Conservation (phyloP, 768 basidiomycete genomes). For the Kwoniella dendrophila region DNA sequence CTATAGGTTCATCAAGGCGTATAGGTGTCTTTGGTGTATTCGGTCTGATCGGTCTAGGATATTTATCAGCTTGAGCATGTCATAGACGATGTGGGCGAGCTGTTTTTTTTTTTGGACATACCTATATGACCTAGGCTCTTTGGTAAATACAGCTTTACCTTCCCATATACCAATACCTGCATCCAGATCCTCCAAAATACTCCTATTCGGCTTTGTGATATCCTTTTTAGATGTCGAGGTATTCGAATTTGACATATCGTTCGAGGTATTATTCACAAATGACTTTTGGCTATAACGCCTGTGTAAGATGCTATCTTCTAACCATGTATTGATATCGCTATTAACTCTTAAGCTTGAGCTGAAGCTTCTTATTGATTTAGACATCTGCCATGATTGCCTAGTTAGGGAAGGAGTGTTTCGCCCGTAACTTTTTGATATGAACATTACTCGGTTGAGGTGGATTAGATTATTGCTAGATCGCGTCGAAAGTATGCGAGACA, state of each 20-base stretch:
- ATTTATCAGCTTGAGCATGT: neutral
- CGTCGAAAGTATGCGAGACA: neutral
- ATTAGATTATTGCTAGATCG: neutral
- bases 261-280: too few species aligned
- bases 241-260: neutral
- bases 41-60: neutral
- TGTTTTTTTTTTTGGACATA: too few species aligned
- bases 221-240: too few species aligned
- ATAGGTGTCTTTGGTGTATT: neutral
- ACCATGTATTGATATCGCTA: too few species aligned
- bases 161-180: conserved; percentile 14
- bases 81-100: neutral
- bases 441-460: neutral
- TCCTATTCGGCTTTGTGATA: neutral
- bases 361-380: neutral
- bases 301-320: too few species aligned
- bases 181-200: neutral
- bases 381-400: neutral
- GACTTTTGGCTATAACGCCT: too few species aligned
- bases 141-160: conserved; percentile 13
- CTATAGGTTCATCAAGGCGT: neutral
- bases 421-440: too few species aligned
- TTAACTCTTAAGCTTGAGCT: too few species aligned
- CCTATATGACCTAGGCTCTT: conserved; percentile 7
- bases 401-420: too few species aligned